Evolutionary conservation across 805 yeast species (phyloP).

Genomic region (Tetrapisispora namnaoensis): DNA sequence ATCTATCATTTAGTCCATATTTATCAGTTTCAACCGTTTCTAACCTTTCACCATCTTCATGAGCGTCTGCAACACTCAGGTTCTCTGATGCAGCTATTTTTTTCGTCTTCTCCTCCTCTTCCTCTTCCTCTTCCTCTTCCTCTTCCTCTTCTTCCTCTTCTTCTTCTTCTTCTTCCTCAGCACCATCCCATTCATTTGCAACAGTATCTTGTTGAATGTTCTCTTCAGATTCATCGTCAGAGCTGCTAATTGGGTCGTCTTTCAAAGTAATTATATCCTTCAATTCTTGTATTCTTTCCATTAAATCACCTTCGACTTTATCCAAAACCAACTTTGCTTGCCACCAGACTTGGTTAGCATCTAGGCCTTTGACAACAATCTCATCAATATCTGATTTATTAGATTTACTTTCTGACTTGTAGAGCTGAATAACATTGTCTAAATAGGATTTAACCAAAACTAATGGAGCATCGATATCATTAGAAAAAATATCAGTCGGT

Average conservation of each 20-base stretch:
- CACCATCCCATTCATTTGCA: background rate
- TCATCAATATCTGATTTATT: conserved; percentile 62
- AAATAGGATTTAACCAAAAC: conserved; percentile 18
- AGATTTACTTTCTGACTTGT: conserved; percentile 10
- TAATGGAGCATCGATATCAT: conserved; percentile 17
- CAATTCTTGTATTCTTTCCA: conserved; percentile 47
- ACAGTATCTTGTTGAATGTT: background rate
- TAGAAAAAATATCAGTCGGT: conserved; percentile 15
- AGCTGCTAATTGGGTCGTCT: conserved; percentile 1
- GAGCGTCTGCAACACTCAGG: background rate
- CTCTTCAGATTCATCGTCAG: conserved; percentile 7
- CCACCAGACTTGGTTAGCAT: conserved; percentile 87
- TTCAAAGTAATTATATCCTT: conserved; percentile 18
- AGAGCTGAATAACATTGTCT: conserved; percentile 19
- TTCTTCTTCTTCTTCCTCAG: conserved; percentile 6
- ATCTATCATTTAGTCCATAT: conserved; percentile 69
- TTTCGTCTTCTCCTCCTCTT: conserved; percentile 18
- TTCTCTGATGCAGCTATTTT: conserved; percentile 8
- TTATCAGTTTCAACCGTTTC: conserved; percentile 33
- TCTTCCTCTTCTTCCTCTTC: conserved; percentile 15
- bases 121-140: conserved; percentile 7
- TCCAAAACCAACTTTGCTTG: conserved; percentile 82
- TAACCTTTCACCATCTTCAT: conserved; percentile 7
- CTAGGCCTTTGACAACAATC: conserved; percentile 75
- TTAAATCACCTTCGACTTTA: conserved; percentile 55